Base-by-base conservation (phyloP, 2,329 filamentous ascomycete genomes). In the Penicillium sp. region DNA sequence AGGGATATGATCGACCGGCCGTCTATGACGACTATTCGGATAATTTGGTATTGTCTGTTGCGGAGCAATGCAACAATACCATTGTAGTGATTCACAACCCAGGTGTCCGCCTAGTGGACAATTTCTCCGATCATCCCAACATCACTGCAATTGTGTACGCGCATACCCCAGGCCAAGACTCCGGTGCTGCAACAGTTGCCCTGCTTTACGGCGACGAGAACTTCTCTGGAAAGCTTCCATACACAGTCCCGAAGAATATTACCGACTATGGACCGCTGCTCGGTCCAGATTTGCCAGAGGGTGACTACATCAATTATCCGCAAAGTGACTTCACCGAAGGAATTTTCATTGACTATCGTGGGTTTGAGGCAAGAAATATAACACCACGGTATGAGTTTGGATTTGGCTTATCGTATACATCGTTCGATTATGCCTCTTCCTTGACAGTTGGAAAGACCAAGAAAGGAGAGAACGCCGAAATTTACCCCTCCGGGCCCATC, bases 81-180 rank as follows among this genome's bases (percentile, higher is more conserved):
- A 89, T 96, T 56, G 90, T 96, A n/a, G 85, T 96, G 49, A 87
- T 97, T 53, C 92, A 97, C 77, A 90, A 89, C 1, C 83, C 87
- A 6, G 92, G 92, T 0, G 85, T 91, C 1, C 88, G 93, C 3
- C 76, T 94, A 1, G 75, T 96, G 11, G 85, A 86, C 11, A 84
- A 89, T 27, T 78, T 75, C 67, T 67, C 72, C n/a, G 67, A 76
- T 39, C 70, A 87, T 63, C 81, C 83, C 2, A 90, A 89, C 64
- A 82, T 92, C 55, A 88, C 86, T 47, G 88, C 86, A 29, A 85
- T 91, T 52, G 77, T 91, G 10, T 90, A 86, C 80, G 88, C 87
- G 27, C 87, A 87, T 62, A 78, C 91, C 21, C 87, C 87, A 0
- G 87, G 87, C 18, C 84, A 90, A 66, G 86, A 91, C 72, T 88